A percentile compares a stretch with the other conserved stretches of the same genome.
These are phyloP conservation scores for Arxiozyma telluris DNA, from an alignment of 1,139 yeast species.

Conservation along the genomic window DNA sequence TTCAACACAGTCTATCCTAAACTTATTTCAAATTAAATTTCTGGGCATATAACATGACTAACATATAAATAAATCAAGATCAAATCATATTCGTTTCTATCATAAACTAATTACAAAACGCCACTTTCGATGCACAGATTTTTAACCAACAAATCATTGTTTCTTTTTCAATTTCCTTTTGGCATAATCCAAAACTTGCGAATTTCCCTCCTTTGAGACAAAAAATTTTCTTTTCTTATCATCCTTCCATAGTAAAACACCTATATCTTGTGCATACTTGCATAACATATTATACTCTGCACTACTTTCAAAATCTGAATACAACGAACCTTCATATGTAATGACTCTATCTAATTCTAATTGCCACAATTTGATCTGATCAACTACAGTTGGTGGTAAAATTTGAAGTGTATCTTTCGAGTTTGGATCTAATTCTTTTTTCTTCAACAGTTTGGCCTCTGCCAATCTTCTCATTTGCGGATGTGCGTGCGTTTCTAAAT, in stretches of 20 bases:
- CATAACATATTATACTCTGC: slow-evolving; percentile 67
- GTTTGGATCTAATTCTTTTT: slow-evolving; percentile 51
- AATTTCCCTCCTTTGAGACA: slow-evolving; percentile 75
- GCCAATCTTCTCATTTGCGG: slow-evolving; percentile 77
- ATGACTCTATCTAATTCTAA: slow-evolving; percentile 87
- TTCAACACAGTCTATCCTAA: neutral
- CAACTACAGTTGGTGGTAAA: slow-evolving; percentile 91
- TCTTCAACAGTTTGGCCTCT: slow-evolving; percentile 57
- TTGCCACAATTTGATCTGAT: slow-evolving; percentile 94
- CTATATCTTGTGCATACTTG: slow-evolving; percentile 81
- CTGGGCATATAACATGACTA: neutral
- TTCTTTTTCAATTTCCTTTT: slow-evolving; percentile 40
- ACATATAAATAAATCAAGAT: too few species aligned
- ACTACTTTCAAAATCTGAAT: slow-evolving; percentile 72
- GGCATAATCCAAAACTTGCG: slow-evolving; percentile 81
- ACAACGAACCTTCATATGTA: slow-evolving; percentile 79
- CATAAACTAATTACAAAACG: neutral
- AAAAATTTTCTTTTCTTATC: slow-evolving; percentile 60
- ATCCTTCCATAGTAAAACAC: slow-evolving; percentile 82
- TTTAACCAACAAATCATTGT: neutral
- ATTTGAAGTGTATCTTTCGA: slow-evolving; percentile 54
- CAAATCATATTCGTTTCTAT: neutral
- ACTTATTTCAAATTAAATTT: too few species aligned
- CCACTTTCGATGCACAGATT: neutral
- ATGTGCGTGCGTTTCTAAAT: slow-evolving; percentile 87